Base-by-base conservation (phyloP, 1,139 yeast genomes). In the Debaryomyces coudertii region DNA sequence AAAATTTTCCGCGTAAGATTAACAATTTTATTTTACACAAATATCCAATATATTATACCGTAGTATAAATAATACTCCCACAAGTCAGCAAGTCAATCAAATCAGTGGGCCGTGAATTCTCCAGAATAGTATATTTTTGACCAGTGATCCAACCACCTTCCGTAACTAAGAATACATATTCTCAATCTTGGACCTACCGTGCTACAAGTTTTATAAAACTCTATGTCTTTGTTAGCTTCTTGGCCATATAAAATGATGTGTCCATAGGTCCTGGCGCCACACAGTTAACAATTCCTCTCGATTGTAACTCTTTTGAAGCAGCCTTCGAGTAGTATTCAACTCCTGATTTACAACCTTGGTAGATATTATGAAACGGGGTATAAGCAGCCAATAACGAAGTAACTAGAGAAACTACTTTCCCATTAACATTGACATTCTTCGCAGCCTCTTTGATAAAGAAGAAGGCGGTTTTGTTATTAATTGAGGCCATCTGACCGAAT, bases 231-330 rank as follows among this genome's bases (percentile, higher is more conserved):
- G 23, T 71, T 64, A 20, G 73, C 68, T 62, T 83, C 88, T 63
- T 80, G 85, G 18, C 80, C 79, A 55, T 82, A 82, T 60, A 83
- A 76, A 67, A 83, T 46, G 87, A 86, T 20, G 87, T 83, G 57
- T 82, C 87, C 86, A 83, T 83, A 39, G 88, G 87, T 40, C 87
- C 88, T 41, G 87, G 88, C 3, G 87, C 85, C 48, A 83, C 79
- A 55, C 77, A 71, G 56, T 79, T 81, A 55, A 79, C 84, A 49
- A 83, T 77, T 8, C 74, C 71, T 53, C 68, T 74, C 18, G 67
- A 61, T 24, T 65, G 68, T 49, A 80, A 70, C 58, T 83, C 87
- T 62, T 82, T 80, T 12, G 86, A 77, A 12, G 82, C 78, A 16
- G 85, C 66, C 55, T 82, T 80, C 47, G 75, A 61, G 63, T 79